Percentiles rank a stretch among this genome's conserved stretches.
Conservation (phyloP, 225 moss, liverwort and hornwort species). For the Physcomitrium patens region DNA sequence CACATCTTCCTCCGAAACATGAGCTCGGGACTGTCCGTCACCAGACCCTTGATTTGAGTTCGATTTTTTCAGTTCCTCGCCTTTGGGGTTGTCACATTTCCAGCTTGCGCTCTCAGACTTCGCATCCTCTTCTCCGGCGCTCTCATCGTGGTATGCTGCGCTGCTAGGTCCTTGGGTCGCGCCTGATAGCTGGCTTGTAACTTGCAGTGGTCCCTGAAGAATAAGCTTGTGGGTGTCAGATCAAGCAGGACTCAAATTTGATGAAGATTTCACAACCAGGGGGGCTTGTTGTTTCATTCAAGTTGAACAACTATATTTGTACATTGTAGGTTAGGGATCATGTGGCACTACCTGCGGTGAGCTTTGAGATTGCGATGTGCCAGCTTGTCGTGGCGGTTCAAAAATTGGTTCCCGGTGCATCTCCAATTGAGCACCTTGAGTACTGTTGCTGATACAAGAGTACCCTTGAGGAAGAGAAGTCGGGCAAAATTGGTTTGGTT, state of each 20-base stretch:
- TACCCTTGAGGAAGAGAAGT: constrained; percentile 71
- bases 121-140: constrained; percentile 78
- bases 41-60: constrained; percentile 35
- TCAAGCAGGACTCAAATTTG: no score
- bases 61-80: constrained; percentile 39
- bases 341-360: constrained; percentile 58
- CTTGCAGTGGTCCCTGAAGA: constrained; percentile 72
- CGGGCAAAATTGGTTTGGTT: constrained; percentile 61
- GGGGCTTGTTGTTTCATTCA: no score
- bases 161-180: constrained; percentile 69
- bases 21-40: background rate
- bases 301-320: background rate
- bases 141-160: constrained; percentile 65
- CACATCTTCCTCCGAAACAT: constrained; percentile 21
- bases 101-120: constrained; percentile 81
- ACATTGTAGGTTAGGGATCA: background rate
- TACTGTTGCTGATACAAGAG: constrained; percentile 59
- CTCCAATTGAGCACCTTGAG: constrained; percentile 34
- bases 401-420: constrained; percentile 49
- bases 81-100: constrained; percentile 31
- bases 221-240: no score
- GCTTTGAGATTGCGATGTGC: constrained; percentile 73
- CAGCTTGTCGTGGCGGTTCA: constrained; percentile 64
- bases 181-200: constrained; percentile 73
- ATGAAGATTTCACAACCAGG: no score